A percentile compares a stretch with the other conserved stretches of the same genome.
These are phyloP conservation scores for Metschnikowia gruessii DNA, from an alignment of 805 yeast species.

Conservation along the genomic window DNA sequence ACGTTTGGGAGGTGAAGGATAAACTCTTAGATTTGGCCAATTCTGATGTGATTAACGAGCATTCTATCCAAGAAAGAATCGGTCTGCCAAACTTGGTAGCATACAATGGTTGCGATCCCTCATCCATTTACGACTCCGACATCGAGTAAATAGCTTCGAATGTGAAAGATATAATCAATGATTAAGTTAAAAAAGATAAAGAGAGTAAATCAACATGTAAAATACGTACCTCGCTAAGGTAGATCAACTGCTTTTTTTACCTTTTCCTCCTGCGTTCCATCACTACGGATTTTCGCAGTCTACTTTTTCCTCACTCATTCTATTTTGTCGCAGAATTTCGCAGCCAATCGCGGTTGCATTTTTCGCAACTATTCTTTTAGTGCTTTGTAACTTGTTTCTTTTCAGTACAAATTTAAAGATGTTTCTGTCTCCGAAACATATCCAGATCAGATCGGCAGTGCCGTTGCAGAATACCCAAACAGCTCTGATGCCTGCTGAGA, in stretches of 20 bases:
- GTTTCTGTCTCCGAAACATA: slow-evolving; percentile 10
- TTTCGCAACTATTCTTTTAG: slow-evolving; percentile 7
- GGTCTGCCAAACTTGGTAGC: slow-evolving; percentile 19
- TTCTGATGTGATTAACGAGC: slow-evolving; percentile 4
- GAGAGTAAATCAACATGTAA: too few relatives aligned
- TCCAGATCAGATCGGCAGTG: slow-evolving; percentile 6
- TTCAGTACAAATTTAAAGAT: slow-evolving; percentile 3
- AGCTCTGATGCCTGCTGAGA: slow-evolving; percentile 3
- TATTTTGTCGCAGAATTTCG: slow-evolving; percentile 1
- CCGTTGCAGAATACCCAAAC: slow-evolving; percentile 4
- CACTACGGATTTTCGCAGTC: not conserved
- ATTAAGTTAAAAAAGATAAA: not conserved
- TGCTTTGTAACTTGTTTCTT: slow-evolving; percentile 6
- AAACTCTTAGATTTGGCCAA: slow-evolving; percentile 14
- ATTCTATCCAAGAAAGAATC: slow-evolving; percentile 9
- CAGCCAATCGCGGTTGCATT: slow-evolving; percentile 9
- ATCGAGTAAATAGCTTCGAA: slow-evolving; percentile 1
- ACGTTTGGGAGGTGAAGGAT: too few relatives aligned
- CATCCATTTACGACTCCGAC: slow-evolving; percentile 3
- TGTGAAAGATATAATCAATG: not conserved
- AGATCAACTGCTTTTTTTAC: not conserved
- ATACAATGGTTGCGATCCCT: slow-evolving; percentile 20
- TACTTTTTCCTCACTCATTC: not conserved
- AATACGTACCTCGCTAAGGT: too few relatives aligned
- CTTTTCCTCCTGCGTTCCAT: not conserved